Conservation (phyloP, 2,329 filamentous ascomycete species). For the Aspergillus caelatus region DNA sequence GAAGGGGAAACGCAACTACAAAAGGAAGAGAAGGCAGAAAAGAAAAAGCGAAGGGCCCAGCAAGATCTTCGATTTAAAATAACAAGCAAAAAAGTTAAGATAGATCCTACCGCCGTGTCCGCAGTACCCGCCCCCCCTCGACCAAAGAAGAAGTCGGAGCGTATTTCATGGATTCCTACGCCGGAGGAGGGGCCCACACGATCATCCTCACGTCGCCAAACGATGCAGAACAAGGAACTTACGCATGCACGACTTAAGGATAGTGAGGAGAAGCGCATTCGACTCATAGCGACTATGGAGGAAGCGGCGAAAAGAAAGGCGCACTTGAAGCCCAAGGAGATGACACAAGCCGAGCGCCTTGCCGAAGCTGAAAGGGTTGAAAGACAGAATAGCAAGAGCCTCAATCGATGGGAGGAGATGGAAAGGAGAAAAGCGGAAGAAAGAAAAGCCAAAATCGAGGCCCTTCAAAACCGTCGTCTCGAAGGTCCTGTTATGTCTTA, state of each 20-base stretch:
- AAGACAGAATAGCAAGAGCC: slow-evolving; percentile 81
- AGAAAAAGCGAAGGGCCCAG: slow-evolving; percentile 80
- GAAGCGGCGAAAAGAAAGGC: slow-evolving; percentile 65
- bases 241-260: slow-evolving; percentile 53
- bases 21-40: slow-evolving; percentile 71
- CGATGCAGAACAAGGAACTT: slow-evolving; percentile 66
- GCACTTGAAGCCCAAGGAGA: slow-evolving; percentile 73
- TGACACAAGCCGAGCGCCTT: slow-evolving; percentile 86
- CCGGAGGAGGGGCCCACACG: slow-evolving; percentile 63
- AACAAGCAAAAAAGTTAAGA: slow-evolving; percentile 72
- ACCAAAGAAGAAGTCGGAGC: slow-evolving; percentile 71
- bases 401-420: slow-evolving; percentile 91
- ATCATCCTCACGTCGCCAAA: slow-evolving; percentile 64
- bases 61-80: slow-evolving; percentile 65
- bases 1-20: slow-evolving; percentile 88
- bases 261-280: slow-evolving; percentile 51
- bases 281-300: slow-evolving; percentile 60
- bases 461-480: slow-evolving; percentile 81
- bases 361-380: slow-evolving; percentile 82
- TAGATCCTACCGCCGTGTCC: slow-evolving; percentile 57
- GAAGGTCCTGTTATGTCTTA: slow-evolving; percentile 88
- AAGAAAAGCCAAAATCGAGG: slow-evolving; percentile 78
- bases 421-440: slow-evolving; percentile 88
- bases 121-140: slow-evolving; percentile 40
- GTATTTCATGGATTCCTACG: slow-evolving; percentile 70